These are phyloP conservation scores for Alternaria solani DNA, from an alignment of 2,329 filamentous ascomycete genomes.

Conservation along the genomic window DNA sequence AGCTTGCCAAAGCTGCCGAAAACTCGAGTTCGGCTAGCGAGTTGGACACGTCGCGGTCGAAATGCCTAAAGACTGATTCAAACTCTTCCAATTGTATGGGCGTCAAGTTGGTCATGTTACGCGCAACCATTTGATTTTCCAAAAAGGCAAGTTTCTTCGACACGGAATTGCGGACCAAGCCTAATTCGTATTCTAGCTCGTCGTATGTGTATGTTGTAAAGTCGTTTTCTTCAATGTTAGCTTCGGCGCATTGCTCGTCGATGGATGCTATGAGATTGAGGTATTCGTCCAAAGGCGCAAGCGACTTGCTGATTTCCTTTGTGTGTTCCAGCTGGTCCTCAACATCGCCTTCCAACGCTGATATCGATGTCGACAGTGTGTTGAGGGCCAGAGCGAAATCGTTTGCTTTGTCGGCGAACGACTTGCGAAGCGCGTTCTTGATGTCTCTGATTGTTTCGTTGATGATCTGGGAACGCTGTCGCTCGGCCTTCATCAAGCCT, in stretches of 20 bases:
- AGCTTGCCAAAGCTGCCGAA: slow-evolving; percentile 90
- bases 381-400: slow-evolving; percentile 96
- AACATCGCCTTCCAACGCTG: slow-evolving; percentile 94
- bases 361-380: slow-evolving; percentile 92
- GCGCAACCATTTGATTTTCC: slow-evolving; percentile 97
- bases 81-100: slow-evolving; percentile 99
- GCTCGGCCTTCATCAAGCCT: slow-evolving; percentile 80
- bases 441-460: slow-evolving; percentile 99
- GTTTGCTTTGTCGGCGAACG: slow-evolving; percentile 97
- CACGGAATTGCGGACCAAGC: slow-evolving; percentile 88
- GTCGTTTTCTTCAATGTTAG: slow-evolving; percentile 99
- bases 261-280: slow-evolving; percentile 85
- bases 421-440: slow-evolving; percentile 90
- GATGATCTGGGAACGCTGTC: slow-evolving; percentile 88
- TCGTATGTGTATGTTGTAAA: slow-evolving; percentile 99
- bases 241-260: slow-evolving; percentile 89
- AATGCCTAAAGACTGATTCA: slow-evolving; percentile 97
- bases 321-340: slow-evolving; percentile 94
- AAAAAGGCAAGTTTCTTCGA: slow-evolving; percentile 96
- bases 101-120: slow-evolving; percentile 98
- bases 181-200: slow-evolving; percentile 91
- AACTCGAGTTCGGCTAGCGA: slow-evolving; percentile 93
- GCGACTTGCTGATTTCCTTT: slow-evolving; percentile 80
- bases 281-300: slow-evolving; percentile 90
- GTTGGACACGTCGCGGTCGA: slow-evolving; percentile 92